A percentile compares a stretch with the other conserved stretches of the same genome.
Evolutionary conservation across 23 red algal genomes (phyloP).

Genomic region (Gracilaria gracilis): DNA sequence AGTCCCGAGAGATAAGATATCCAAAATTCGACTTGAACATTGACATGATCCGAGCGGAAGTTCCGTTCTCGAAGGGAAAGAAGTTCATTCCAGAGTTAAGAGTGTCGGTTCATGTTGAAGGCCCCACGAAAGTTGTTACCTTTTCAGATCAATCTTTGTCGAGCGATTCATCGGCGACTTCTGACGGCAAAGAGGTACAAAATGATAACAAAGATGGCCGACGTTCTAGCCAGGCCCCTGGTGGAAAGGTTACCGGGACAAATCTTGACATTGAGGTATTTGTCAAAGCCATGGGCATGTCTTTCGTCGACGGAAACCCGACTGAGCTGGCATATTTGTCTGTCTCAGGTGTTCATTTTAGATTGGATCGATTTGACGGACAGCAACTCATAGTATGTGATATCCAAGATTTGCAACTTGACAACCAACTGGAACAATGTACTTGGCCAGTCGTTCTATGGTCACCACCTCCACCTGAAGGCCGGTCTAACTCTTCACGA

Average conservation of each 20-base stretch:
- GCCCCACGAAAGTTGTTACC: constrained; percentile 91
- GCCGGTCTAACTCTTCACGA: not conserved
- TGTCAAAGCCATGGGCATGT: constrained; percentile 80
- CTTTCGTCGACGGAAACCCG: constrained; percentile 81
- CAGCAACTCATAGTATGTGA: constrained; percentile 68
- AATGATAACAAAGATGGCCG: not conserved
- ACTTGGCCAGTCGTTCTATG: constrained; percentile 87
- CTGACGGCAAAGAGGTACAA: not conserved
- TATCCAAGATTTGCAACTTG: constrained; percentile 84
- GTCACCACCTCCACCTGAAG: constrained; percentile 71
- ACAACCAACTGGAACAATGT: constrained; percentile 81
- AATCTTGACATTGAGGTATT: constrained; percentile 78
- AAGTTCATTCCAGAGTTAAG: constrained; percentile 52
- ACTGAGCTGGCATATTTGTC: constrained; percentile 82
- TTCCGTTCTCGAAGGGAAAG: constrained; percentile 40
- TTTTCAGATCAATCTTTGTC: constrained; percentile 55
- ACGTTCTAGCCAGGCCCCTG: not conserved
- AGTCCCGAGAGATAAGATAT: constrained; percentile 27
- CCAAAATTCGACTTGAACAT: constrained; percentile 84
- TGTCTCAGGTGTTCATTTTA: constrained; percentile 73
- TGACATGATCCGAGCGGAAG: constrained; percentile 65
- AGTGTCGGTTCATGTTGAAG: constrained; percentile 78
- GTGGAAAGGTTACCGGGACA: not conserved
- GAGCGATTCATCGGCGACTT: not conserved
- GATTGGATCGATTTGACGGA: constrained; percentile 69